Conservation (phyloP, 306 rosid species). For the Herpetospermum pedunculosum region DNA sequence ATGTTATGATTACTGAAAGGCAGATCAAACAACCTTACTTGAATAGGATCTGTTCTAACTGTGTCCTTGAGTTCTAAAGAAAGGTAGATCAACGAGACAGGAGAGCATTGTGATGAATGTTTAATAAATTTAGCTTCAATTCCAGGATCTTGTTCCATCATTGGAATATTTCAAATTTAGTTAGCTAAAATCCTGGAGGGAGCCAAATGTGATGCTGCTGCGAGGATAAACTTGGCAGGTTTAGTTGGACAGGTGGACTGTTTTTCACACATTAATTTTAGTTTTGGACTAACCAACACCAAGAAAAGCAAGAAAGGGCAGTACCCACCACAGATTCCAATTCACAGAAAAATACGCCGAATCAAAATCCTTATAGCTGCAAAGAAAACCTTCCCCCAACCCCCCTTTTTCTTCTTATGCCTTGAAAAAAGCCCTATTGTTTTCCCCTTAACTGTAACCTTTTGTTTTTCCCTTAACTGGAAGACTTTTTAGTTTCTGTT, state of each 20-base stretch:
- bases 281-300: background rate
- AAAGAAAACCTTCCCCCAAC: background rate
- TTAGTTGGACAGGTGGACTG: background rate
- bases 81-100: background rate
- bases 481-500: background rate
- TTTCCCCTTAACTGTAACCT: background rate
- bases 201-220: background rate
- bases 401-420: background rate
- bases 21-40: no score
- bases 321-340: background rate
- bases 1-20: no score
- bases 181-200: background rate
- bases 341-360: background rate
- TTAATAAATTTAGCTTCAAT: background rate
- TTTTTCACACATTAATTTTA: background rate
- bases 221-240: background rate
- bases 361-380: background rate
- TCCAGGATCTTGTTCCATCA: background rate
- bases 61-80: no score
- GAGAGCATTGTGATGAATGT: background rate
- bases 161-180: background rate
- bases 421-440: background rate
- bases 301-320: background rate
- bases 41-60: no score
- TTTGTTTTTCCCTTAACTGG: background rate